These are phyloP conservation scores for Fusarium chlamydosporum DNA, from an alignment of 2,329 filamentous ascomycete species.

Conservation along the genomic window DNA sequence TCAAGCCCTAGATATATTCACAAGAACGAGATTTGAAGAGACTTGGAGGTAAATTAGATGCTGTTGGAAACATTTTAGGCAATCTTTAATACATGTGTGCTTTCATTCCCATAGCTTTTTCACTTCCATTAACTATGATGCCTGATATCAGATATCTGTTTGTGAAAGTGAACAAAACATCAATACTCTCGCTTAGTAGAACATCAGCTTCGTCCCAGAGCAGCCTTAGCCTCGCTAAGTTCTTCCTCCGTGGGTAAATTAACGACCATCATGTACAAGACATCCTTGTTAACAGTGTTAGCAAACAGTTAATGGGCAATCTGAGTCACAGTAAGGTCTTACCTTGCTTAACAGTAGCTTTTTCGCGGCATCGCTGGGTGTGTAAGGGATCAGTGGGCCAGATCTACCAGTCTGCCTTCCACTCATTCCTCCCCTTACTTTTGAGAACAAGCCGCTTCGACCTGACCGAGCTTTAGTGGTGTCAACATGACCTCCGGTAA, in stretches of 20 bases:
- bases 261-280: conserved; percentile 25
- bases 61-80: too few species aligned
- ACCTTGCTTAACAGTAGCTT: conserved; percentile 23
- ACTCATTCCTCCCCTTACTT: not conserved
- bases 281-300: conserved; percentile 1
- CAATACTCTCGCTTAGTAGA: rapidly evolving
- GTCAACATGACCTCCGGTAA: conserved; percentile 22
- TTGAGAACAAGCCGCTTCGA: not conserved
- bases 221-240: conserved; percentile 10
- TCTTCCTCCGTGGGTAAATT: conserved; percentile 18
- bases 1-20: conserved; percentile 1
- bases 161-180: not conserved
- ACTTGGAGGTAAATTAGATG: rapidly evolving
- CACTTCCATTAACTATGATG: rapidly evolving
- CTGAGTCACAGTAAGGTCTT: rapidly evolving
- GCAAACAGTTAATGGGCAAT: rapidly evolving
- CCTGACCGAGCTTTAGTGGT: conserved; percentile 1
- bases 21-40: too few species aligned
- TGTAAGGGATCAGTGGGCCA: not conserved
- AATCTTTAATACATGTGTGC: not conserved
- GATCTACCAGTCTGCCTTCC: not conserved
- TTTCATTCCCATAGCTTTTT: not conserved
- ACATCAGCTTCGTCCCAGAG: not conserved
- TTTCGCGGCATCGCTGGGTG: conserved; percentile 10
- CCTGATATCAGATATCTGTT: not conserved